These are phyloP conservation scores for Heterobasidion parviporum DNA, from an alignment of 1,284 basidiomycete genomes.

Conservation along the genomic window DNA sequence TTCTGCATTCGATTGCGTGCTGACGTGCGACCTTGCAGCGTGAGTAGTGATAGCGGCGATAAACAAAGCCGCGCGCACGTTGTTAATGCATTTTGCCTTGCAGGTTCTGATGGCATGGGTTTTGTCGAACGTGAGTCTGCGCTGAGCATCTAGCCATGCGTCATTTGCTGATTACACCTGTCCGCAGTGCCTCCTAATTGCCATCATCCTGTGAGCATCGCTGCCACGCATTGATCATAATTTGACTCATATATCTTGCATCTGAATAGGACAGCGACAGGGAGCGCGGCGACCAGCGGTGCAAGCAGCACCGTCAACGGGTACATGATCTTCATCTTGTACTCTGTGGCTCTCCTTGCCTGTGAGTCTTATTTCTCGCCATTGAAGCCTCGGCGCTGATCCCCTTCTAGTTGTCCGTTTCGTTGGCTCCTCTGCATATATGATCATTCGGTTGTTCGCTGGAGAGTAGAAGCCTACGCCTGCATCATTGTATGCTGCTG, in stretches of 20 bases:
- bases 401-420: conserved; percentile 29
- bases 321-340: conserved; percentile 76
- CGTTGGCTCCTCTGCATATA: conserved; percentile 55
- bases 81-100: neutral
- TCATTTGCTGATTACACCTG: neutral
- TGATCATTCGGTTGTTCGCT: conserved; percentile 53
- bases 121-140: conserved; percentile 57
- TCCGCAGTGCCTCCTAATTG: neutral
- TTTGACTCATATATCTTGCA: conserved; percentile 48
- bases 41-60: neutral
- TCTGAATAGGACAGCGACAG: conserved; percentile 57
- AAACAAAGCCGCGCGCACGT: too few relatives aligned
- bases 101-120: conserved; percentile 77
- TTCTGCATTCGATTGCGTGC: neutral
- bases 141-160: too few relatives aligned
- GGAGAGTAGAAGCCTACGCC: conserved; percentile 19
- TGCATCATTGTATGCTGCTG: too few relatives aligned
- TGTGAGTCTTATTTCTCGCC: conserved; percentile 46
- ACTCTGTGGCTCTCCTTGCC: conserved; percentile 57
- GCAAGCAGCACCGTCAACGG: conserved; percentile 53
- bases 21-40: conserved; percentile 1
- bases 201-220: neutral
- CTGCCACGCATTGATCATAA: neutral
- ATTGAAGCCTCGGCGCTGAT: neutral
- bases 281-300: conserved; percentile 52